Evolutionary conservation across 2,329 filamentous ascomycete genomes (phyloP), one percentile per base, ranked within the genome.

Genomic region (Aureobasidium subglaciale): DNA sequence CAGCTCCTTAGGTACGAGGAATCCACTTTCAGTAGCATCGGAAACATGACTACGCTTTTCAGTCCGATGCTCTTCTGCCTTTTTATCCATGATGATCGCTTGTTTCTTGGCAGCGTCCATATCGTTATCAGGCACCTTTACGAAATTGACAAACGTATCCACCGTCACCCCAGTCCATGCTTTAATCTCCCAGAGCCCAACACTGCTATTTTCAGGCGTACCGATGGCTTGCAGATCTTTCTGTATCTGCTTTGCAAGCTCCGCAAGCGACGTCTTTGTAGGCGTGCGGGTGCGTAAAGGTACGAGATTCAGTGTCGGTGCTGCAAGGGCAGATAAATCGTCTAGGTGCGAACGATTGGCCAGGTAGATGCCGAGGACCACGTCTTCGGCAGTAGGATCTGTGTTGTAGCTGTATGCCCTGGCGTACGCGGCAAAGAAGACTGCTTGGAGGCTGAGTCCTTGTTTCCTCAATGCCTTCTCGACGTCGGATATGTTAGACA

Each of bases 71-170:
- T 61, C 59, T 15, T 62, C 57, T 18, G 63, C 56, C 5, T 56
- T 42, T 25, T 64, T 55, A n/a, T 40, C 57, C 29, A 73, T 67
- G 8, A 66, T 55, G 20, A 25, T 55, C 4, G 30, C 57, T 30
- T 52, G 34, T 16, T 41, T 40, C 15, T 4, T 38, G 7, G 58
- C 55, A 13, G 45, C 37, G 11, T 50, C 34, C 25, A 22, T 41
- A 1, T 61, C 60, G 2, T 62, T 59, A 43, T 72, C 72, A 1
- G 79, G 79, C 5, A 83, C 68, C 50, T 76, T 82, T 16, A 95
- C 69, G 61, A 95, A 93, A 67, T 96, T 96, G 63, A 96, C 83
- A 71, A 88, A 92, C 0, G 80, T 83, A 62, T 87, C 80, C 1
- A 95, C 69, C 54, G 70, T 74, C 2, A 90, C 71, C 0, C 86